These are phyloP conservation scores for Blastobotrys capitulatus DNA, from an alignment of 1,139 yeast species.

Conservation along the genomic window DNA sequence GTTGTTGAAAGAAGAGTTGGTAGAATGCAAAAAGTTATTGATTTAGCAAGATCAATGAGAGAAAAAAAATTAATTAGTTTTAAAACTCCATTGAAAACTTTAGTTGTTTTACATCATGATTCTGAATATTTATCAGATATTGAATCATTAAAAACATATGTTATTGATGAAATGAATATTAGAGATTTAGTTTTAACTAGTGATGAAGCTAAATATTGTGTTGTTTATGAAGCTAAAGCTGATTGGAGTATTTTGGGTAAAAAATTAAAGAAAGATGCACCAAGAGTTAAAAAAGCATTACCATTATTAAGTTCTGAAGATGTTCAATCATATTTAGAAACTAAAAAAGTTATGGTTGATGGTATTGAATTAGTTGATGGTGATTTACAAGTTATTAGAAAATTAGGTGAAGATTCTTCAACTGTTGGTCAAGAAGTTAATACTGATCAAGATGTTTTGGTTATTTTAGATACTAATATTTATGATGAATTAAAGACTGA, in stretches of 20 bases:
- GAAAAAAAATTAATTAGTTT: slow-evolving; percentile 91
- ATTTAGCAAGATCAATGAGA: slow-evolving; percentile 91
- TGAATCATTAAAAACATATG: slow-evolving; percentile 69
- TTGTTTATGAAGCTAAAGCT: slow-evolving; percentile 88
- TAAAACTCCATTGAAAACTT: slow-evolving; percentile 88
- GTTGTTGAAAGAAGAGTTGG: slow-evolving; percentile 66
- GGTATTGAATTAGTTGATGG: slow-evolving; percentile 84
- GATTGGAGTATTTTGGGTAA: slow-evolving; percentile 99
- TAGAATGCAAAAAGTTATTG: slow-evolving; percentile 97
- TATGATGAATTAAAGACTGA: slow-evolving; percentile 87
- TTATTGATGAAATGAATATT: slow-evolving; percentile 86
- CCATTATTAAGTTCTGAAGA: slow-evolving; percentile 76
- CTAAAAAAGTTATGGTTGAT: slow-evolving; percentile 77
- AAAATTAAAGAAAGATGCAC: slow-evolving; percentile 90
- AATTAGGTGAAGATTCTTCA: slow-evolving; percentile 61
- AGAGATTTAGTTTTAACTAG: slow-evolving; percentile 83
- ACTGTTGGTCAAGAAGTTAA: slow-evolving; percentile 72
- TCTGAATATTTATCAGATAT: slow-evolving; percentile 69
- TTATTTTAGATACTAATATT: slow-evolving; percentile 81
- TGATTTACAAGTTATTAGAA: slow-evolving; percentile 87
- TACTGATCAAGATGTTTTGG: slow-evolving; percentile 81
- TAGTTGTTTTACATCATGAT: slow-evolving; percentile 83
- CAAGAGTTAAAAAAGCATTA: slow-evolving; percentile 89
- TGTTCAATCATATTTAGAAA: slow-evolving; percentile 66
- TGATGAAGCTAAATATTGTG: slow-evolving; percentile 89